These are phyloP conservation scores for Pythium brachiatum DNA, from an alignment of 352 stramenopile species.

Conservation along the genomic window DNA sequence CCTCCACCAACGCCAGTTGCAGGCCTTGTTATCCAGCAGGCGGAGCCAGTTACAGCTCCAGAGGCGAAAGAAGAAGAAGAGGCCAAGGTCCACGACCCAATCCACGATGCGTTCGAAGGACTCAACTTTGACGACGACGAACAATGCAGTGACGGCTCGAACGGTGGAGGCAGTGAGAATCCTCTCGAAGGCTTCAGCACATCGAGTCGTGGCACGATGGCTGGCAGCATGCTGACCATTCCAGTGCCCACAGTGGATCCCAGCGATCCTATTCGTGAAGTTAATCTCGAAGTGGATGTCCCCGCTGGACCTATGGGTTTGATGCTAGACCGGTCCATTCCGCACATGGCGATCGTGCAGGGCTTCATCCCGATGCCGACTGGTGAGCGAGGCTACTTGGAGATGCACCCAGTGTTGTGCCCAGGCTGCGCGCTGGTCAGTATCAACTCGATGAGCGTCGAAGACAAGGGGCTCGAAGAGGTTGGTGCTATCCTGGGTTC, in stretches of 20 bases:
- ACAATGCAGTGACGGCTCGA: slow-evolving; percentile 30
- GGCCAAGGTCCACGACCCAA: slow-evolving; percentile 49
- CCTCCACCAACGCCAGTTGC: slow-evolving; percentile 40
- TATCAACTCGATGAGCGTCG: slow-evolving; percentile 75
- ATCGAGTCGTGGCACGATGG: slow-evolving; percentile 18
- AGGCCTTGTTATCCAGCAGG: slow-evolving; percentile 12
- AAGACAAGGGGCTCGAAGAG: slow-evolving; percentile 67
- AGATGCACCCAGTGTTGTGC: slow-evolving; percentile 77
- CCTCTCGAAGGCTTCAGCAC: slow-evolving; percentile 22
- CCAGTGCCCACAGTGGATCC: slow-evolving; percentile 25
- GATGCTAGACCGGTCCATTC: slow-evolving; percentile 76
- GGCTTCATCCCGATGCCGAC: slow-evolving; percentile 67
- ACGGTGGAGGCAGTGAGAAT: slow-evolving; percentile 17
- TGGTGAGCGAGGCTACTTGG: slow-evolving; percentile 70
- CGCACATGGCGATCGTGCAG: slow-evolving; percentile 77
- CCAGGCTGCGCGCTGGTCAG: slow-evolving; percentile 74
- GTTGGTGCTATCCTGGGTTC: slow-evolving; percentile 68
- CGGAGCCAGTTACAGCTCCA: neutral
- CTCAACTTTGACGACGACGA: slow-evolving; percentile 45
- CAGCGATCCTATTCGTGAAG: slow-evolving; percentile 63
- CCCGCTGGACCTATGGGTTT: slow-evolving; percentile 79
- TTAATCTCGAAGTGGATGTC: slow-evolving; percentile 80
- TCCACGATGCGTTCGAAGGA: slow-evolving; percentile 83
- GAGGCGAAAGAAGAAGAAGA: slow-evolving; percentile 25
- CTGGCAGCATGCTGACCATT: slow-evolving; percentile 3